Conservation (phyloP, 1,284 basidiomycete genomes). For the Phylloboletellus chloephorus region DNA sequence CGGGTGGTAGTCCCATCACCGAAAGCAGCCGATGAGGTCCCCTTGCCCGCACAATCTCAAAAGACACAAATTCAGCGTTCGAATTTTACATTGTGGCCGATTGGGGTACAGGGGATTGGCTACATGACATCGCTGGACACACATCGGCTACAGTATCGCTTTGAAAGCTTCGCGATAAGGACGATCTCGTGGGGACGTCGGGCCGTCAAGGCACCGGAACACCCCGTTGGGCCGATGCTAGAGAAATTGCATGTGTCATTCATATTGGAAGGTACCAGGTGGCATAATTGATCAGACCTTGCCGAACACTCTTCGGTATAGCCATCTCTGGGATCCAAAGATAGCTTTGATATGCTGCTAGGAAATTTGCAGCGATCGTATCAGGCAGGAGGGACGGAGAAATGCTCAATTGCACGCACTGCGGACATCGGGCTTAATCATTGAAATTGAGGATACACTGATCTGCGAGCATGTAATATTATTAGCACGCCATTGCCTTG, state of each 20-base stretch:
- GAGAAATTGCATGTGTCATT: slow-evolving; percentile 11
- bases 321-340: slow-evolving; percentile 28
- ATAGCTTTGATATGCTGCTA: slow-evolving; percentile 27
- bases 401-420: slow-evolving; percentile 21
- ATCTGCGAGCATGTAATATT: too few species aligned
- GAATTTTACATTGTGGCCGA: slow-evolving; percentile 9
- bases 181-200: slow-evolving; percentile 14
- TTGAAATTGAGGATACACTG: too few species aligned
- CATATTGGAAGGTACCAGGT: slow-evolving; percentile 21
- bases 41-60: slow-evolving; percentile 8
- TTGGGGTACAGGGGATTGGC: slow-evolving; percentile 13
- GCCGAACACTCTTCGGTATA: slow-evolving; percentile 20
- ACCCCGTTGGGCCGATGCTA: slow-evolving; percentile 8
- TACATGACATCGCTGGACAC: slow-evolving; percentile 6
- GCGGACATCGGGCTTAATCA: slow-evolving; percentile 21
- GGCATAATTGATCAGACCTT: slow-evolving; percentile 21
- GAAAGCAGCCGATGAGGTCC: slow-evolving; percentile 18
- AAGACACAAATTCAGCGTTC: slow-evolving; percentile 9
- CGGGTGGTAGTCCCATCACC: slow-evolving; percentile 25
- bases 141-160: slow-evolving; percentile 11
- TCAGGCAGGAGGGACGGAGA: slow-evolving; percentile 30
- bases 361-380: slow-evolving; percentile 17
- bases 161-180: slow-evolving; percentile 11
- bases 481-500: slow-evolving; percentile 5
- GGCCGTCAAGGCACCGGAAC: slow-evolving; percentile 19